phyloP scores from a whole-genome alignment of 306 rosid species.

The Calophaca sinica region DNA sequence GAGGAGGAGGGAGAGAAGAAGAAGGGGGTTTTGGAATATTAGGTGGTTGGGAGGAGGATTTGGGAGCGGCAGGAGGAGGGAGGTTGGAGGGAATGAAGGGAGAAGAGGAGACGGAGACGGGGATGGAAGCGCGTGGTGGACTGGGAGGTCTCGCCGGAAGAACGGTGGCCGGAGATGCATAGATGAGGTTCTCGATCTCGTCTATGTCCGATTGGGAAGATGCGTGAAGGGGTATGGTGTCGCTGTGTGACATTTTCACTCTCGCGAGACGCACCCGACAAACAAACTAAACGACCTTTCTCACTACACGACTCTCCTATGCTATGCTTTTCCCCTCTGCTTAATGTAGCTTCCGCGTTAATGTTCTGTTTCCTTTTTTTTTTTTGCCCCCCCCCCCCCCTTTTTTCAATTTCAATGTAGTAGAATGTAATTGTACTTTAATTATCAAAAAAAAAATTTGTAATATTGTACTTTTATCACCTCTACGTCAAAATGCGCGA shows the following conservation, averaged over 20 bases:
- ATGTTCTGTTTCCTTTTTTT: not conserved
- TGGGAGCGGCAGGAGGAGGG: conserved; percentile 46
- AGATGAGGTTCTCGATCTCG: conserved; percentile 97
- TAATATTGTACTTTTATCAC: no score
- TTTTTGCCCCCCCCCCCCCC: no score
- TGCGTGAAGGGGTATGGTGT: conserved; percentile 86
- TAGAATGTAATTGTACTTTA: no score
- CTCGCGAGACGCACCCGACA: not conserved
- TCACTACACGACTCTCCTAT: not conserved
- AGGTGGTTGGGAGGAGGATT: conserved; percentile 36
- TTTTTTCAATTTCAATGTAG: not conserved
- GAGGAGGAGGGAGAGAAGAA: conserved; percentile 37
- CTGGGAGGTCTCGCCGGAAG: conserved; percentile 79
- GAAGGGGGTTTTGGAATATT: conserved; percentile 27
- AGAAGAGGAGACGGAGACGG: conserved; percentile 70
- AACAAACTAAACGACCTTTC: not conserved
- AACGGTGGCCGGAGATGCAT: conserved; percentile 70
- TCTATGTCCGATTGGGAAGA: conserved; percentile 98
- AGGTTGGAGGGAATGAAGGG: conserved; percentile 54
- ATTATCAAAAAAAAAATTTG: no score
- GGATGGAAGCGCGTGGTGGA: conserved; percentile 90
- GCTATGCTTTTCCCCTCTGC: not conserved
- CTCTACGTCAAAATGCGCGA: no score
- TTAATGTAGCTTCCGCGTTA: not conserved
- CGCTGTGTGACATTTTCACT: conserved; percentile 81